These are phyloP conservation scores for Mycena galericulata DNA, from an alignment of 768 basidiomycete species.

Conservation along the genomic window DNA sequence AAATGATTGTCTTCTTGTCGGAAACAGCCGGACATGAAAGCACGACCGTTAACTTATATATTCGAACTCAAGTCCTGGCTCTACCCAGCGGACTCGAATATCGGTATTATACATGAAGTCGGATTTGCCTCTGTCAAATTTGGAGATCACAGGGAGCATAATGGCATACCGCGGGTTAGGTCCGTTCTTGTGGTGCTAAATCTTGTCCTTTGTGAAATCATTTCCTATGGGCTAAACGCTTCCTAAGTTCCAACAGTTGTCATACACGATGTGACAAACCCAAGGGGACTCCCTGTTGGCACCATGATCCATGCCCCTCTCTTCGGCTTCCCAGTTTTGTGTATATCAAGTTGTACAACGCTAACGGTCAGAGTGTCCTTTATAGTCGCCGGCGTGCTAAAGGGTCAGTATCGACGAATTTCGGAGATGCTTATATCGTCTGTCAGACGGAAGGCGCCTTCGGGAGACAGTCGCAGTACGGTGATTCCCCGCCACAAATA, in stretches of 20 bases:
- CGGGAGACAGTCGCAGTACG: no score
- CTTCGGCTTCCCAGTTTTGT: background rate
- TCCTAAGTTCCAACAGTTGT: constrained; percentile 6
- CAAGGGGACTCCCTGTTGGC: background rate
- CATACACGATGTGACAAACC: constrained; percentile 5
- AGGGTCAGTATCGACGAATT: constrained; percentile 4
- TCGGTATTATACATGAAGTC: background rate
- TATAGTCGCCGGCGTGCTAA: background rate
- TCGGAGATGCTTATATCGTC: background rate
- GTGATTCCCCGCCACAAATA: no score
- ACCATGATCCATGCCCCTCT: constrained; percentile 10
- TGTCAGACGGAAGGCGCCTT: no score
- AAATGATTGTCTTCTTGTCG: background rate
- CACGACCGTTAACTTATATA: background rate
- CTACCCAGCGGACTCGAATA: background rate
- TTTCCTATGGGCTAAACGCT: background rate
- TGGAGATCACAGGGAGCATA: background rate
- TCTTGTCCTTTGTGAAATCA: background rate
- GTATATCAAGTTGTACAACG: background rate
- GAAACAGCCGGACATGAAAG: background rate
- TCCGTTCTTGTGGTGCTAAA: background rate
- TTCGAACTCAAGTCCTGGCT: background rate
- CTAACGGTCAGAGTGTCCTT: constrained; percentile 5
- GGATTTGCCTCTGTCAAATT: background rate
- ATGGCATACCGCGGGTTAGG: background rate